Percentiles rank a stretch among this genome's conserved stretches.
phyloP scores from a whole-genome alignment of 139 green algal genomes.

The Chlorella sorokiniana region DNA sequence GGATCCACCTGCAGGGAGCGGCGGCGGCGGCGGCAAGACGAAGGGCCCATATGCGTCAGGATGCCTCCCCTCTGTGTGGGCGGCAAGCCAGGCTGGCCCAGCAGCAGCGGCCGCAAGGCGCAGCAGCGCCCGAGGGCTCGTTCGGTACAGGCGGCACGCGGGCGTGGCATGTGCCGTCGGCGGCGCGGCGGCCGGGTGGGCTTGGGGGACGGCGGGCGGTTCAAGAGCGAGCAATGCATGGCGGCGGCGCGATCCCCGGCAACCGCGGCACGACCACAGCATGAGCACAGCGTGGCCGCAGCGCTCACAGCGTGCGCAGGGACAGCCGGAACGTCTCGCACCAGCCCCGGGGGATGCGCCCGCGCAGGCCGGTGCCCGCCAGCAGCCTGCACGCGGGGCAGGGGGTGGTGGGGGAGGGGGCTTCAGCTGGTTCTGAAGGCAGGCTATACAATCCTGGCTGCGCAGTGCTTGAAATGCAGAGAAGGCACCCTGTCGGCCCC shows the following conservation, averaged over 20 bases:
- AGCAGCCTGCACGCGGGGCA: background rate
- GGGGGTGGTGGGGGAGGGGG: too few species aligned
- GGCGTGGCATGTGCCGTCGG: too few species aligned
- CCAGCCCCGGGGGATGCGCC: slow-evolving; percentile 3
- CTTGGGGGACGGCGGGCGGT: background rate
- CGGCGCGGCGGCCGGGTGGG: too few species aligned
- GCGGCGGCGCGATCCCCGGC: background rate
- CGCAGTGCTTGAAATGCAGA: background rate
- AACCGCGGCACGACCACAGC: background rate
- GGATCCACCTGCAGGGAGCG: background rate
- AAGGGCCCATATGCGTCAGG: background rate
- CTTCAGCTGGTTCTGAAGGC: background rate
- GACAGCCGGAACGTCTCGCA: background rate
- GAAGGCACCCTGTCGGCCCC: background rate
- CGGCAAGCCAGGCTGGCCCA: too few species aligned
- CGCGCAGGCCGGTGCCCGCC: slow-evolving; percentile 5
- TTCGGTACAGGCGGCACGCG: too few species aligned
- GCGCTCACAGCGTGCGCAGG: slow-evolving; percentile 4
- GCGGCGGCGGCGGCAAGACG: background rate
- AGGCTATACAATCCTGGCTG: background rate
- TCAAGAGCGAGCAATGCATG: background rate
- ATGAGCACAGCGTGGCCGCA: too few species aligned
- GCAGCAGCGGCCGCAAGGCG: too few species aligned
- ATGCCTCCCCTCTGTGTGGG: too few species aligned
- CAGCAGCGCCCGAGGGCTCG: too few species aligned